These are phyloP conservation scores for Arthrobotrys conoides DNA, from an alignment of 2,329 filamentous ascomycete species.

Conservation along the genomic window DNA sequence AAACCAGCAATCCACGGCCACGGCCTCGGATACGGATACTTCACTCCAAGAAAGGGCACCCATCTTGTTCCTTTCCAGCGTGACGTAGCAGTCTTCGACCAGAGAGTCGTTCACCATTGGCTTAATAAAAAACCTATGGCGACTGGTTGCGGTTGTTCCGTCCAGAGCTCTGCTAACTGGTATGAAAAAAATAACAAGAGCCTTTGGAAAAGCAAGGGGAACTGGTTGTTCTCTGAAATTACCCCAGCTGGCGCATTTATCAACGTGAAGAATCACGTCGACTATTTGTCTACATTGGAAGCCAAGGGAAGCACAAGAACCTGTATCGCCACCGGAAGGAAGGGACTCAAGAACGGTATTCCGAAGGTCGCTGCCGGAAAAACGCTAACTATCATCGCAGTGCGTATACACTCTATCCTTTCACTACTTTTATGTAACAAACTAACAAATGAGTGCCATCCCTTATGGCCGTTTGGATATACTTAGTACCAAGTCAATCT, in stretches of 20 bases:
- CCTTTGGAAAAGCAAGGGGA: background rate
- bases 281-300: background rate
- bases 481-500: conserved; percentile 27
- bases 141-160: conserved; percentile 1
- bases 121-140: background rate
- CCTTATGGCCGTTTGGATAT: background rate
- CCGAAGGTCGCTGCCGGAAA: background rate
- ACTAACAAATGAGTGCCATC: background rate
- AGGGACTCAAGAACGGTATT: background rate
- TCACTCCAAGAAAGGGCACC: conserved; percentile 8
- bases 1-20: conserved; percentile 14
- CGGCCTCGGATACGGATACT: conserved; percentile 1
- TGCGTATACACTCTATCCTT: background rate
- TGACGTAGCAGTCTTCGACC: conserved; percentile 18
- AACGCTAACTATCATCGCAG: background rate
- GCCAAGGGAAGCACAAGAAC: background rate
- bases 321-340: background rate
- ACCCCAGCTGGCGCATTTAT: background rate
- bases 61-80: conserved; percentile 11
- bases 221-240: background rate
- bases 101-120: background rate
- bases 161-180: background rate
- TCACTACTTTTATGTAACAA: too few species aligned
- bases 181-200: background rate
- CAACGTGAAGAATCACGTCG: background rate